These are phyloP conservation scores for Sutorius eximius DNA, from an alignment of 1,284 basidiomycete genomes.

Conservation along the genomic window DNA sequence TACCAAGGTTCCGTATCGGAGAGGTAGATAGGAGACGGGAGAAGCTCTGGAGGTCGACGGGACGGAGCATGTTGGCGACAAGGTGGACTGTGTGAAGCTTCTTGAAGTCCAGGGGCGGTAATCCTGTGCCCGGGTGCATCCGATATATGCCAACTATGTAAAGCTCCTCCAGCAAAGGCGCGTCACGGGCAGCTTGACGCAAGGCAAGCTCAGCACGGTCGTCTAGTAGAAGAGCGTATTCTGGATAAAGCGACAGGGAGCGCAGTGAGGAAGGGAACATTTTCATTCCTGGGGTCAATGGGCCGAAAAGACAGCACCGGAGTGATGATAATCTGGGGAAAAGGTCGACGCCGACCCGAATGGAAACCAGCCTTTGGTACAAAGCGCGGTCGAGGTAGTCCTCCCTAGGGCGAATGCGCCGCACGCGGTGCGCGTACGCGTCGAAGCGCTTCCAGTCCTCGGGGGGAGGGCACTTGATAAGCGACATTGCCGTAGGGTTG, in stretches of 20 bases:
- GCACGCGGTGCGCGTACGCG: conserved; percentile 18
- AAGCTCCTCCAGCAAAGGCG: conserved; percentile 13
- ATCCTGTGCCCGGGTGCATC: background rate
- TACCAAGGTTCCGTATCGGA: conserved; percentile 6
- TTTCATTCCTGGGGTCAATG: conserved; percentile 9
- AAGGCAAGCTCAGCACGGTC: conserved; percentile 15
- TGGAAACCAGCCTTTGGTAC: conserved; percentile 14
- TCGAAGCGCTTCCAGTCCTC: conserved; percentile 19
- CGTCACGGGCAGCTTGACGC: conserved; percentile 14
- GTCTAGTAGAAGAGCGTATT: background rate
- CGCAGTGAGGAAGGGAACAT: conserved; percentile 19
- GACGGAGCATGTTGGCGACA: conserved; percentile 9
- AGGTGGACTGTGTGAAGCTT: conserved; percentile 6
- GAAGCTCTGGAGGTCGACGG: conserved; percentile 10
- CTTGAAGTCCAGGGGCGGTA: conserved; percentile 5
- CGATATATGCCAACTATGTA: conserved; percentile 10
- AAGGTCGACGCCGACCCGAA: conserved; percentile 7
- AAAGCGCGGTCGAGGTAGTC: conserved; percentile 12
- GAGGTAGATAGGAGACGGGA: conserved; percentile 10
- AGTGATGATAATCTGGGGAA: conserved; percentile 18
- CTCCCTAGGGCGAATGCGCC: conserved; percentile 5
- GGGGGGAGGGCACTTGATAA: conserved; percentile 11
- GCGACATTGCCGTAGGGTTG: conserved; percentile 1
- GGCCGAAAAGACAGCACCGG: conserved; percentile 10
- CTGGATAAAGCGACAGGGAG: conserved; percentile 5